Percentiles rank a stretch among this genome's conserved stretches.
These are phyloP conservation scores for Pyropia haitanensis DNA, from an alignment of 23 red algal genomes.

Conservation along the genomic window DNA sequence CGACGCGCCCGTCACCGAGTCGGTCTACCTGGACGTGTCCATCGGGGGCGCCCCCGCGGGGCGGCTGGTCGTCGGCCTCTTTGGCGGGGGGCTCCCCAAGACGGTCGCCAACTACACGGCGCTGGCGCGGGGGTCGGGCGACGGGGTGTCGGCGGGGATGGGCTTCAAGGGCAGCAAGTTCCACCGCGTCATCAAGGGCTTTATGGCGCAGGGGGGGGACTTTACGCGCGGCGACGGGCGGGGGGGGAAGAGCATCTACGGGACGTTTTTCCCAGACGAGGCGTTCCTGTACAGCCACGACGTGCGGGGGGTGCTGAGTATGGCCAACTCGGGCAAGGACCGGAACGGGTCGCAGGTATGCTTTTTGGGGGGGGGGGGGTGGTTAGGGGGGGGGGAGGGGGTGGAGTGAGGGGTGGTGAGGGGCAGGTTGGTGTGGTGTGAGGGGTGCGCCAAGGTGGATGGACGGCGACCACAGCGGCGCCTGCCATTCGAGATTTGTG, in stretches of 20 bases:
- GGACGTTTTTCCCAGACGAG: conserved; percentile 66
- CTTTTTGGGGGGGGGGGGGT: not conserved
- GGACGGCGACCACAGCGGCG: too few species aligned
- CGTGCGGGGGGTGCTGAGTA: conserved; percentile 64
- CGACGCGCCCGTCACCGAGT: conserved; percentile 52
- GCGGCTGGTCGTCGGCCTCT: conserved; percentile 69
- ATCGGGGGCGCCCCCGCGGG: conserved; percentile 51
- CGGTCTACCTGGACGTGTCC: conserved; percentile 73
- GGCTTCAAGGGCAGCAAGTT: conserved; percentile 75
- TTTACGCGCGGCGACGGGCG: conserved; percentile 77
- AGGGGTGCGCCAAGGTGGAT: too few species aligned
- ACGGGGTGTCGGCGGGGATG: conserved; percentile 30
- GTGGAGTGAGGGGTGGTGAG: too few species aligned
- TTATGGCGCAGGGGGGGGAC: conserved; percentile 97
- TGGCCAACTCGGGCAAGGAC: conserved; percentile 89
- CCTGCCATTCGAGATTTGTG: too few species aligned
- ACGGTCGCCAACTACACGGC: conserved; percentile 76
- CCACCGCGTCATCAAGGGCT: conserved; percentile 87
- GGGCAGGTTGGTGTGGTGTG: too few species aligned
- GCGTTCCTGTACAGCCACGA: conserved; percentile 60
- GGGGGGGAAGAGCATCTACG: conserved; percentile 91
- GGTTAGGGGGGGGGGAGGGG: too few species aligned
- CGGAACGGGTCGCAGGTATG: conserved; percentile 76
- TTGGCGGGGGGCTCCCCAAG: conserved; percentile 75
- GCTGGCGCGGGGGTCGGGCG: conserved; percentile 25